Conservation (phyloP, 148 eudicot genomes). For the Agrostemma githago region DNA sequence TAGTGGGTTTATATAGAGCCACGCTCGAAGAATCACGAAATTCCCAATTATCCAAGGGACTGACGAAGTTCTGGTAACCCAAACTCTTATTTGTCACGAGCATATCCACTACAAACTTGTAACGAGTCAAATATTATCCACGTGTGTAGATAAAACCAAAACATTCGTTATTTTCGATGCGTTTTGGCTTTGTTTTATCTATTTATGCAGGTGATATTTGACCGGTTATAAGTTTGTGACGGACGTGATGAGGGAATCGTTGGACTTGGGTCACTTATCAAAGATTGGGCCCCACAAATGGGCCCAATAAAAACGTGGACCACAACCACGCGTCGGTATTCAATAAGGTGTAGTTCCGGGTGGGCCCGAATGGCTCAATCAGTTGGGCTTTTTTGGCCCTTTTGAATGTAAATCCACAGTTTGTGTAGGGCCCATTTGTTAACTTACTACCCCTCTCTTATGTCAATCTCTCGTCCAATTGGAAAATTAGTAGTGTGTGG, state of each 20-base stretch:
- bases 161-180: too few species aligned
- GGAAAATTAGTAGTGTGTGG: background rate
- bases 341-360: constrained; percentile 13
- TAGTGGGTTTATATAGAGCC: constrained; percentile 8
- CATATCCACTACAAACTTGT: too few species aligned
- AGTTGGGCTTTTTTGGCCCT: constrained; percentile 27
- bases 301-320: constrained; percentile 16
- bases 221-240: too few species aligned
- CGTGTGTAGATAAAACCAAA: too few species aligned
- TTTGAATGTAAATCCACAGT: constrained; percentile 14
- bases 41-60: background rate
- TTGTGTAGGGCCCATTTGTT: constrained; percentile 12
- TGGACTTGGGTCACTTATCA: constrained; percentile 19
- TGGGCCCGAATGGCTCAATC: constrained; percentile 26
- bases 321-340: constrained; percentile 24
- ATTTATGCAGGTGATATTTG: too few species aligned
- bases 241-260: background rate
- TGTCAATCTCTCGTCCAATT: constrained; percentile 29
- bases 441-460: background rate
- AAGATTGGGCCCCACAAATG: background rate
- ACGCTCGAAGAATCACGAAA: constrained; percentile 4
- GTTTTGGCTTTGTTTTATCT: too few species aligned
- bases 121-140: too few species aligned
- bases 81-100: too few species aligned
- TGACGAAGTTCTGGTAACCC: background rate